Evolutionary conservation across 257 asterid genomes (phyloP), one percentile per base, ranked within the genome.

Genomic region (Fraxinus cuspidata): DNA sequence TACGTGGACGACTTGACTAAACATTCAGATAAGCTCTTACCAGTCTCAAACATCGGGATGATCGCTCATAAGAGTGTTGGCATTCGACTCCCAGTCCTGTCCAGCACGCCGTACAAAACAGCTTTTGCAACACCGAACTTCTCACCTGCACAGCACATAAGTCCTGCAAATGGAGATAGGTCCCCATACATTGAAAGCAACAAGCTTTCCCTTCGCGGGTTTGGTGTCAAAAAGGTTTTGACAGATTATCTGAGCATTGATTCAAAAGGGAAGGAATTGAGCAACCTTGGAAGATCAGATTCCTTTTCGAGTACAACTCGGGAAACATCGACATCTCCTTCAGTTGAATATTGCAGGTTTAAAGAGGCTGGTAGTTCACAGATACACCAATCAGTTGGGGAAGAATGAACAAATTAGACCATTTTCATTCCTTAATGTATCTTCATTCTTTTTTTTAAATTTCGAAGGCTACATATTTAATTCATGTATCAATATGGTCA

Each of bases 1-100:
- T 87, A 90, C 19, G 93, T 87, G 81, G 97, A 93, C 63, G 96
- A 93, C 84, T 84, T 91, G 85, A 84, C 90, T 15, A 91, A 87
- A 79, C 91, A 91, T 70, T 91, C 96, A 0, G 93, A 91, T 56
- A 97, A 90, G 23, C 83, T 85, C 56, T 63, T 90, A 67, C 80
- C 94, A 0, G 81, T 89, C 32, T 86, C 96, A 76, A 92, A 89
- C 73, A 87, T 87, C 13, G 92, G 91, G 3, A 73, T 82, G 56
- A 80, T 86, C 64, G 68, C 89, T 78, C 87, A 82, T 44, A 83
- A 84, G 81, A 84, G 71, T 66, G 80, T 81, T n/a, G 82, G 87
- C 51, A 72, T 76, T 29, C 79, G 83, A 49, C 80, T 76, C 35
- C 51, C 84, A 16, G 76, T 72, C 74, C 34, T 35, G 19, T 21